Evolutionary conservation across 139 green algal genomes (phyloP).

Genomic region (Chlamydomonas incerta): DNA sequence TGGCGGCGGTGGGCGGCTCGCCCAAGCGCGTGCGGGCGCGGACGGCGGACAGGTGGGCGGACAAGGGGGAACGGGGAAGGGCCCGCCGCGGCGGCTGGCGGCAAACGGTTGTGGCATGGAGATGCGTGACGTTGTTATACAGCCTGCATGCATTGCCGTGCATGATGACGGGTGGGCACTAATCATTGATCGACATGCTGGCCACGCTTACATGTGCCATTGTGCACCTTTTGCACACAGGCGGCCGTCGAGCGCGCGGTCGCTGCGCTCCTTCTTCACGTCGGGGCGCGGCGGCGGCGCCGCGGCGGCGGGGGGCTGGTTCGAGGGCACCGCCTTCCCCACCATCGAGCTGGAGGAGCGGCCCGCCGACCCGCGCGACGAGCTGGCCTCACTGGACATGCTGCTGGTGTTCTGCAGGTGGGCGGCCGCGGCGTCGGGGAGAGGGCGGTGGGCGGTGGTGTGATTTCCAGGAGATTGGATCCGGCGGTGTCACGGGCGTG

Average conservation of each 20-base stretch:
- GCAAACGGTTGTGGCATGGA: neutral
- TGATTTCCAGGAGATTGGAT: no score
- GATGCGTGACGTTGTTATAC: no score
- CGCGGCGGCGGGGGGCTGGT: neutral
- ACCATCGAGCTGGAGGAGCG: conserved; percentile 8
- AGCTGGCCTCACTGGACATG: conserved; percentile 36
- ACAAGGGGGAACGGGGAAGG: neutral
- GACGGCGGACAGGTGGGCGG: conserved; percentile 15
- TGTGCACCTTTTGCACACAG: neutral
- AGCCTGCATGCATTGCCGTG: no score
- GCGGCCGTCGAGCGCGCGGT: conserved; percentile 23
- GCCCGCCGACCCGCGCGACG: conserved; percentile 26
- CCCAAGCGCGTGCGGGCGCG: neutral
- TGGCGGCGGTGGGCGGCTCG: neutral
- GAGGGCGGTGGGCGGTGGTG: no score
- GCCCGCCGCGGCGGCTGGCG: no score
- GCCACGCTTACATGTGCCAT: no score
- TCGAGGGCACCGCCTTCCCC: neutral
- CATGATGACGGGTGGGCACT: no score
- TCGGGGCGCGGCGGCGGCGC: neutral
- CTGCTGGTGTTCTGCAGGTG: conserved; percentile 41
- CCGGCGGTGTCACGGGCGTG: no score
- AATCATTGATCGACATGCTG: no score
- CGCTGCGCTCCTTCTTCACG: neutral
- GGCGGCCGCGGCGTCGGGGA: no score